Evolutionary conservation across 176 grass and related monocot genomes (phyloP).

Genomic region (Oryza punctata): DNA sequence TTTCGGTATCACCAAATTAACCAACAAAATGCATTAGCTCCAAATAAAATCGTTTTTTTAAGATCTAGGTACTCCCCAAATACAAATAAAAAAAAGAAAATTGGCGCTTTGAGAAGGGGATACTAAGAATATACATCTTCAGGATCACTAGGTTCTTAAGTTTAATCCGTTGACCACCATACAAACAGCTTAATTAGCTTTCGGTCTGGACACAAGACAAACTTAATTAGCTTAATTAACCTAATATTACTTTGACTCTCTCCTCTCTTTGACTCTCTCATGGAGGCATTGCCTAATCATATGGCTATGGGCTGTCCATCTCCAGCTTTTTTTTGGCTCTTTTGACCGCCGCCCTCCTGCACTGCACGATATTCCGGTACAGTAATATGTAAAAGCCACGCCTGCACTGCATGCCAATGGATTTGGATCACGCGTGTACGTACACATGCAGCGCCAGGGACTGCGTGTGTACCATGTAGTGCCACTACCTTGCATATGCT

Average conservation of each 20-base stretch:
- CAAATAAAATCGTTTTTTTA: too few species aligned
- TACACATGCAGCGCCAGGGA: too few species aligned
- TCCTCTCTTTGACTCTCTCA: not conserved
- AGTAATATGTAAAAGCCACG: conserved; percentile 18
- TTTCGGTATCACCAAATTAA: too few species aligned
- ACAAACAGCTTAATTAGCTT: too few species aligned
- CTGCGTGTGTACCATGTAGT: not conserved
- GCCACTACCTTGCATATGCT: not conserved
- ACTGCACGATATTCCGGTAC: not conserved
- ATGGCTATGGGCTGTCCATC: conserved; percentile 29
- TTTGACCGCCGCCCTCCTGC: conserved; percentile 38
- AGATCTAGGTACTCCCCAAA: too few species aligned
- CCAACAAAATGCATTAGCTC: too few species aligned
- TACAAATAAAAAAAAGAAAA: too few species aligned
- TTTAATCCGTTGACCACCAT: not conserved
- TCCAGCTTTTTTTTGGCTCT: not conserved
- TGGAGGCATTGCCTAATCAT: conserved; percentile 25
- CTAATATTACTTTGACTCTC: not conserved
- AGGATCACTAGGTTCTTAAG: not conserved
- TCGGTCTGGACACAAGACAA: too few species aligned
- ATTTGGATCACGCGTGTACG: conserved; percentile 9
- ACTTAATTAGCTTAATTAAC: too few species aligned
- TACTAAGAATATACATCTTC: too few species aligned
- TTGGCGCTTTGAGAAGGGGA: too few species aligned
- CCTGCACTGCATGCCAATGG: not conserved